A percentile compares a stretch with the other conserved stretches of the same genome.
These are phyloP conservation scores for Ammopiptanthus mongolicus DNA, from an alignment of 306 rosid species.

Conservation along the genomic window DNA sequence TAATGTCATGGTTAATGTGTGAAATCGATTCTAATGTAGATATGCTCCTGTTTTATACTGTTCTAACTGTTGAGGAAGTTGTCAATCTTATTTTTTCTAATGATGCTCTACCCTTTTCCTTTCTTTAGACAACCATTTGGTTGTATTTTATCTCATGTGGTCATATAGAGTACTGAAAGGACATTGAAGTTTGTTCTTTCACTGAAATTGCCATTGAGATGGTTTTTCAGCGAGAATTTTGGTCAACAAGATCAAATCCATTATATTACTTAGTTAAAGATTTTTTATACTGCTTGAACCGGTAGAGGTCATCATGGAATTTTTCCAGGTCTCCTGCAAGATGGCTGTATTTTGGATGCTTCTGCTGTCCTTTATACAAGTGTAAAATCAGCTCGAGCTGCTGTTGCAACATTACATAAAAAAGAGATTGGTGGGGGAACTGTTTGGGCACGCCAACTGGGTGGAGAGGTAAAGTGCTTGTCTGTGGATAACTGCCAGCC, in stretches of 20 bases:
- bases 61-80: background rate
- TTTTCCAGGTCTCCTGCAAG: conserved; percentile 79
- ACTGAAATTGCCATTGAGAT: background rate
- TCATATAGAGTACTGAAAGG: background rate
- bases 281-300: conserved; percentile 10
- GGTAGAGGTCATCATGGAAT: conserved; percentile 10
- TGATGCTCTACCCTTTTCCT: conserved; percentile 1
- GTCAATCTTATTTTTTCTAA: background rate
- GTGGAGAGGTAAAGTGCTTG: conserved; percentile 75
- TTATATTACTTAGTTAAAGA: background rate
- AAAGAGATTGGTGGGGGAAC: conserved; percentile 64
- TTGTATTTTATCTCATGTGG: background rate
- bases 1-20: background rate
- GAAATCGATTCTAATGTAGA: background rate
- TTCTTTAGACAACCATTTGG: background rate
- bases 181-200: conserved; percentile 2
- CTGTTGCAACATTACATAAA: conserved; percentile 68
- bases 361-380: conserved; percentile 84
- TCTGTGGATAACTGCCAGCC: background rate
- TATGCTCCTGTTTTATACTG: background rate
- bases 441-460: conserved; percentile 95
- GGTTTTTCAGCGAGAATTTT: conserved; percentile 9
- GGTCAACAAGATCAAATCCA: background rate
- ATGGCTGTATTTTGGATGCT: conserved; percentile 85
- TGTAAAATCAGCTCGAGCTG: conserved; percentile 82